Percentiles rank a stretch among this genome's conserved stretches.
phyloP scores from a whole-genome alignment of 139 green algal species.

The Pleodorina starrii region DNA sequence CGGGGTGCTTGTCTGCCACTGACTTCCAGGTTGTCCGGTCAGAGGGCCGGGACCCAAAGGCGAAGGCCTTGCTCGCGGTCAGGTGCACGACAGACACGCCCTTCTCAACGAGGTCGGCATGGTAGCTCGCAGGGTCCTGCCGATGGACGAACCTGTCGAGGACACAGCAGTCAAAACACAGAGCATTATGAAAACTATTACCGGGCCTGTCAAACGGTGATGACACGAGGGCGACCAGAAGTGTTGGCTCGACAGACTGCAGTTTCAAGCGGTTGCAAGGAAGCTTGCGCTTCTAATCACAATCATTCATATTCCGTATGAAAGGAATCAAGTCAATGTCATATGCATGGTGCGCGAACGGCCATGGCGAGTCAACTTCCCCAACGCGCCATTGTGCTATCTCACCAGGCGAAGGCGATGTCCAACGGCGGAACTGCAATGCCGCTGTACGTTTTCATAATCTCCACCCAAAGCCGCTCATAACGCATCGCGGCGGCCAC shows the following conservation, averaged over 20 bases:
- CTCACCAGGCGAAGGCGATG: constrained; percentile 25
- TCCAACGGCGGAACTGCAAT: background rate
- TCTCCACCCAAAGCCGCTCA: background rate
- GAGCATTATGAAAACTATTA: background rate
- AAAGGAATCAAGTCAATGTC: too few relatives aligned
- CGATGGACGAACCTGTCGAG: constrained; percentile 31
- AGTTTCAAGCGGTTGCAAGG: too few relatives aligned
- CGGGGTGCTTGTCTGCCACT: background rate
- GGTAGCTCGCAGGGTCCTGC: constrained; percentile 5
- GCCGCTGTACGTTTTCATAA: background rate
- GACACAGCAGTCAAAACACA: background rate
- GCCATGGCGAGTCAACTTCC: constrained; percentile 4
- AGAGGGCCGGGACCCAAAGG: background rate
- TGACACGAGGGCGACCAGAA: too few relatives aligned
- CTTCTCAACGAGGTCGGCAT: background rate
- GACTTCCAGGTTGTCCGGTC: background rate
- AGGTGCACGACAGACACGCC: background rate
- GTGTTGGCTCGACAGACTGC: too few relatives aligned
- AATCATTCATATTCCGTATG: too few relatives aligned
- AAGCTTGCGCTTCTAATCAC: too few relatives aligned
- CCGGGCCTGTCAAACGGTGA: too few relatives aligned
- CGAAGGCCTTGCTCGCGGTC: background rate
- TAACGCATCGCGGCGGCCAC: constrained; percentile 10
- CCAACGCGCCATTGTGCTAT: too few relatives aligned
- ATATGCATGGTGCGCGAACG: too few relatives aligned